Percentiles rank a stretch among this genome's conserved stretches.
These are phyloP conservation scores for Geranium incanum DNA, from an alignment of 441 rosid species.

Conservation along the genomic window DNA sequence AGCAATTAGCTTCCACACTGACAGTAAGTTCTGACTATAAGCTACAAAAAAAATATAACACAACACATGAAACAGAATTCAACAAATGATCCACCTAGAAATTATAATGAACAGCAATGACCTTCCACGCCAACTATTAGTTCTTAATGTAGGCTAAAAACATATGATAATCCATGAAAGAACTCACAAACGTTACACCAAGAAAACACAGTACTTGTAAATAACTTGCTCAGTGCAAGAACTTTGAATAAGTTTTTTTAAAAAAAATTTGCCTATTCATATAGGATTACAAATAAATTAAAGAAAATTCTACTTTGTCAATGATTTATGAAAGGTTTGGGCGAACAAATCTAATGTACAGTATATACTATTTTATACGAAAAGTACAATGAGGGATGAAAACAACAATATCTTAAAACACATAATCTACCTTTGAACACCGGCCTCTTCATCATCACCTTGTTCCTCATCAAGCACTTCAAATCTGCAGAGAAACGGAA, in stretches of 20 bases:
- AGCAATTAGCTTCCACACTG: not conserved
- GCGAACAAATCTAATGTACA: not conserved
- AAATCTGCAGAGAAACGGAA: constrained; percentile 39
- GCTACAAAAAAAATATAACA: not conserved
- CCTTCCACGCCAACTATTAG: too few relatives aligned
- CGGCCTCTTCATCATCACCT: constrained; percentile 81
- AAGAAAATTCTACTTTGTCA: too few relatives aligned
- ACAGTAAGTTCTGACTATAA: not conserved
- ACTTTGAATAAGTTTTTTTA: not conserved
- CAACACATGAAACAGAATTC: not conserved
- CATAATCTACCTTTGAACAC: constrained; percentile 56
- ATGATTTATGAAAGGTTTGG: too few relatives aligned
- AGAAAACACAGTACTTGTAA: not conserved
- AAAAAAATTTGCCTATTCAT: too few relatives aligned
- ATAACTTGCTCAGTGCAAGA: too few relatives aligned
- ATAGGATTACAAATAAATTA: too few relatives aligned
- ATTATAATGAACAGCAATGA: too few relatives aligned
- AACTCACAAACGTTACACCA: not conserved
- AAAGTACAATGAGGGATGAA: not conserved
- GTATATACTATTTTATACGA: not conserved
- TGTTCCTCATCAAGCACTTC: constrained; percentile 96
- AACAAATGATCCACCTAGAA: not conserved
- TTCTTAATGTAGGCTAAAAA: too few relatives aligned
- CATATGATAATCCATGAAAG: not conserved
- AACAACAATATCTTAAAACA: not conserved